Evolutionary conservation across 345 rosid genomes (phyloP).

Genomic region (Eucalyptus fibrosa): DNA sequence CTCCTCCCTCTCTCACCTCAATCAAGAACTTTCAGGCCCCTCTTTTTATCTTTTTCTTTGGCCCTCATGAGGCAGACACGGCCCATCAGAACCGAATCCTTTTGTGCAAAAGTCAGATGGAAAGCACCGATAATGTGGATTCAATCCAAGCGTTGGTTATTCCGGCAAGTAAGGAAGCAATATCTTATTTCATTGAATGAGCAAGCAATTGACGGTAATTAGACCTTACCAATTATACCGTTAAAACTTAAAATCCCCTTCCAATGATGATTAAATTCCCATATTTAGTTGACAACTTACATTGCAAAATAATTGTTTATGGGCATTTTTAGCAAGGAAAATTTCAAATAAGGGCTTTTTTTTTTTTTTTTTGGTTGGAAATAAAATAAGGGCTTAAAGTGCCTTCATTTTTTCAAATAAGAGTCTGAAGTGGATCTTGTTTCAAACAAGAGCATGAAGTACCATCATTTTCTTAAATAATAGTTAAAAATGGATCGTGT

Average conservation of each 20-base stretch:
- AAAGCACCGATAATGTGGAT: not conserved
- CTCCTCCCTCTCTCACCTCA: not conserved
- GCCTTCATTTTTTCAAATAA: too few species aligned
- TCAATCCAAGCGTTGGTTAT: not conserved
- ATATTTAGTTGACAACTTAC: not conserved
- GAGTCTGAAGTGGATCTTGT: too few species aligned
- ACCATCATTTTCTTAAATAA: too few species aligned
- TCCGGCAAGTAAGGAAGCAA: not conserved
- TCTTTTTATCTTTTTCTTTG: too few species aligned
- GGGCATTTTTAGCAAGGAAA: not conserved
- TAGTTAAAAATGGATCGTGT: too few species aligned
- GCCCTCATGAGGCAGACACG: not conserved
- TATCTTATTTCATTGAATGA: not conserved
- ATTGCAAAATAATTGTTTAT: too few species aligned
- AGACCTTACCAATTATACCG: not conserved
- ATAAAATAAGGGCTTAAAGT: too few species aligned
- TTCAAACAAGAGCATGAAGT: too few species aligned
- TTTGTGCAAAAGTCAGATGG: not conserved
- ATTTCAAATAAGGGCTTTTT: too few species aligned
- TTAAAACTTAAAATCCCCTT: not conserved
- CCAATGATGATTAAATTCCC: not conserved
- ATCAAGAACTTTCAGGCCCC: not conserved
- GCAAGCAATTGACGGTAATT: not conserved
- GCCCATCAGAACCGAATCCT: not conserved
- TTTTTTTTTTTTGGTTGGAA: too few species aligned